Base-by-base conservation (phyloP, 129 eudicot species). In the Flaveria ramosissima region DNA sequence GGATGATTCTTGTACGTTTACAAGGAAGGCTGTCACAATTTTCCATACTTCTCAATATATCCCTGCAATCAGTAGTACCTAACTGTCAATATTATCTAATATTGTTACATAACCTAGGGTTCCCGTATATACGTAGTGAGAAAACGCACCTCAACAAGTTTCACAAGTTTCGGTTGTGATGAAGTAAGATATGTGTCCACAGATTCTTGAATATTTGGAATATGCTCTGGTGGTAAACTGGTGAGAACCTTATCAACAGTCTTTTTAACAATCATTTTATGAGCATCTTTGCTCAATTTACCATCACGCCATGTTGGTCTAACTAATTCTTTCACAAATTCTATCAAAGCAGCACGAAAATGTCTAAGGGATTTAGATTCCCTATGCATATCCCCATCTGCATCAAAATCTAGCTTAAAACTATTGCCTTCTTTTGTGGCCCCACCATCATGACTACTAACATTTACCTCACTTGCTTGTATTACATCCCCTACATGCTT, bases 251-350 rank as follows among this genome's bases (percentile, higher is more conserved):
- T 92, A 32, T 92, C 92, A 52, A 88, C 97, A 13, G 92, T 48
- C 79, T 88, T 95, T 74, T 89, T 92, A 30, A 95, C 99, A 53
- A 95, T 81, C 69, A 82, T 19, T 78, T 89, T 95, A 78, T 91
- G 91, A 59, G 90, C 96, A 77, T 92, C 92, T 78, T 85, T 95
- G 75, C 92, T 92, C 84, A 92, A 19, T 39, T 72, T 84, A 52
- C 99, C 99, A 64, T 84, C 88, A 56, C 84, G 90, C 99, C 97
- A 95, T 47, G 87, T 76, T 53, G 97, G 99, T 53, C 71, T 92
- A 41, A 95, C 82, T 81, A 91, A 60, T 50, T 95, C 97, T 80
- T 95, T 95, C 23, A 95, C 90, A 79, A 77, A 86, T 17, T 95
- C 99, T 48, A 95, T 87, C 69, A 95, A 90, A 67, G 89, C 89